Evolutionary conservation across 805 yeast genomes (phyloP).

Genomic region (Ogataea siamensis): DNA sequence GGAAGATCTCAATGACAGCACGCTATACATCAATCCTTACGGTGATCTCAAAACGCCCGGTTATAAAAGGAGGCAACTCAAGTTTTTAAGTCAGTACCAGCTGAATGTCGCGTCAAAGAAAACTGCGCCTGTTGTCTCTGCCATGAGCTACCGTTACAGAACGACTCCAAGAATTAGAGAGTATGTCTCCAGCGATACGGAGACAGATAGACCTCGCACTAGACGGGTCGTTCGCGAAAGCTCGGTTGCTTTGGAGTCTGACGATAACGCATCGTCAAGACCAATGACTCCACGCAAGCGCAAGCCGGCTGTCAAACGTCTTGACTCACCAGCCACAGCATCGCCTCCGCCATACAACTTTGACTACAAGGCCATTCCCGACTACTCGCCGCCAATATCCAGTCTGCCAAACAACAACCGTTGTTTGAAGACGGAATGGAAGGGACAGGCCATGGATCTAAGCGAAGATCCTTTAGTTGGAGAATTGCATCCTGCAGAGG

Average conservation of each 20-base stretch:
- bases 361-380: slow-evolving; percentile 73
- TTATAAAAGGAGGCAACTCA: slow-evolving; percentile 48
- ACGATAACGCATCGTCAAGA: slow-evolving; percentile 29
- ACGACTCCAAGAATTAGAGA: slow-evolving; percentile 31
- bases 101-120: slow-evolving; percentile 24
- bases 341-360: slow-evolving; percentile 49
- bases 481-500: slow-evolving; percentile 89
- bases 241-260: slow-evolving; percentile 32
- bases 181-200: slow-evolving; percentile 32
- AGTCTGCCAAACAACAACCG: slow-evolving; percentile 68
- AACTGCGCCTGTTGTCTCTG: slow-evolving; percentile 14
- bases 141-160: slow-evolving; percentile 24
- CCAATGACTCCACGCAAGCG: slow-evolving; percentile 38
- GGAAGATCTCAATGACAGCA: slow-evolving; percentile 42
- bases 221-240: slow-evolving; percentile 50
- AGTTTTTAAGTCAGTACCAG: slow-evolving; percentile 53
- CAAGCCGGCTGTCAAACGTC: slow-evolving; percentile 31
- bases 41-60: slow-evolving; percentile 38
- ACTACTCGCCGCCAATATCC: slow-evolving; percentile 70
- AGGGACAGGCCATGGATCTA: slow-evolving; percentile 95
- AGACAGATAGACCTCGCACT: slow-evolving; percentile 55
- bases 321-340: slow-evolving; percentile 28
- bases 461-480: slow-evolving; percentile 68
- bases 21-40: slow-evolving; percentile 55
- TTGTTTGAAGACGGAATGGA: slow-evolving; percentile 91